These are phyloP conservation scores for Clarireedia sp. DNA, from an alignment of 2,329 filamentous ascomycete species.

Conservation along the genomic window DNA sequence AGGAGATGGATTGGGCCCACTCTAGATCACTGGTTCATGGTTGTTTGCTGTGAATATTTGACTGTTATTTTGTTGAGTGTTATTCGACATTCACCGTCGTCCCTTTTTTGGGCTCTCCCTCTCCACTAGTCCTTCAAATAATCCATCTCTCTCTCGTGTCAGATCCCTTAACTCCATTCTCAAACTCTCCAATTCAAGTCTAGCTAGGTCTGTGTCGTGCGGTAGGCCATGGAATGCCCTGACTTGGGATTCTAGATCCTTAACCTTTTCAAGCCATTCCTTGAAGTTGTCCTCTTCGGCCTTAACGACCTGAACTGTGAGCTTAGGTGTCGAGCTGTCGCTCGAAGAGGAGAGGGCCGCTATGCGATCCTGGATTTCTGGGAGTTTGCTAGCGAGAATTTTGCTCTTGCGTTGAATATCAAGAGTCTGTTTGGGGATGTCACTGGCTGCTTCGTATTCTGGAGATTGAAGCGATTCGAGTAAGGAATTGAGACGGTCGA, in stretches of 20 bases:
- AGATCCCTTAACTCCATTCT: slow-evolving; percentile 55
- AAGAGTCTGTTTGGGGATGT: slow-evolving; percentile 61
- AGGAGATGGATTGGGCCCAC: too few relatives aligned
- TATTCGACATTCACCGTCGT: slow-evolving; percentile 25
- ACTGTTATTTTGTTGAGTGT: too few relatives aligned
- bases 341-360: slow-evolving; percentile 30
- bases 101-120: slow-evolving; percentile 45
- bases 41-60: too few relatives aligned
- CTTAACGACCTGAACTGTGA: slow-evolving; percentile 50
- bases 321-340: slow-evolving; percentile 17
- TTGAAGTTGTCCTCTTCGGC: slow-evolving; percentile 51
- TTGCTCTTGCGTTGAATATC: slow-evolving; percentile 67
- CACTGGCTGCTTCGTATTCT: slow-evolving; percentile 45
- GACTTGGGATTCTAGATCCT: slow-evolving; percentile 53
- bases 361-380: slow-evolving; percentile 55
- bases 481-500: slow-evolving; percentile 33
- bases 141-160: slow-evolving; percentile 56
- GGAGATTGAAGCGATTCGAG: slow-evolving; percentile 37
- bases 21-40: too few relatives aligned
- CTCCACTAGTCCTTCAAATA: slow-evolving; percentile 68
- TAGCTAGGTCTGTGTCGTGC: slow-evolving; percentile 59
- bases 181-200: slow-evolving; percentile 60
- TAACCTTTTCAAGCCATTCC: slow-evolving; percentile 48
- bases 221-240: slow-evolving; percentile 64
- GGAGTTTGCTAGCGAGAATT: slow-evolving; percentile 54